phyloP scores from a whole-genome alignment of 1,139 yeast species.

The Yamadazyma kanchanaburiensis region DNA sequence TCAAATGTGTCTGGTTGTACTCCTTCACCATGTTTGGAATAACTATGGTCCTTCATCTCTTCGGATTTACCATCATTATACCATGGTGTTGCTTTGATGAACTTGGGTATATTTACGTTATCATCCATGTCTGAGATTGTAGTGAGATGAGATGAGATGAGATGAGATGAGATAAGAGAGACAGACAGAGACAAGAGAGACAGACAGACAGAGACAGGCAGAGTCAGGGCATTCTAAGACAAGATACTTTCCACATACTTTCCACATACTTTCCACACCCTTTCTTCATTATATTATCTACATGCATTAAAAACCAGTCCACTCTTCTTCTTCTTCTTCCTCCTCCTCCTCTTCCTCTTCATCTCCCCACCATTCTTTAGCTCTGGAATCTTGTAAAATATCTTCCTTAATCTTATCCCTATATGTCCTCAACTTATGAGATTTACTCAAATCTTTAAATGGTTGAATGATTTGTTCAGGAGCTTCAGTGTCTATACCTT shows the following conservation, averaged over 20 bases:
- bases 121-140: too few relatives aligned
- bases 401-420: conserved; percentile 65
- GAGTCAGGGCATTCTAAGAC: too few relatives aligned
- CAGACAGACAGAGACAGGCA: too few relatives aligned
- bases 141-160: too few relatives aligned
- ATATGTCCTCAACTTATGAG: conserved; percentile 58
- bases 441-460: conserved; percentile 48
- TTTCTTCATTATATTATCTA: too few relatives aligned
- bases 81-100: conserved; percentile 12
- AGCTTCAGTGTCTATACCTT: conserved; percentile 48
- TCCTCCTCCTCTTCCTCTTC: conserved; percentile 22
- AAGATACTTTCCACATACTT: too few relatives aligned
- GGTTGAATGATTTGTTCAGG: conserved; percentile 54
- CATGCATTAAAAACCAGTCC: conserved; percentile 27
- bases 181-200: too few relatives aligned
- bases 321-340: conserved; percentile 23
- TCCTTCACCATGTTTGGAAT: conserved; percentile 11
- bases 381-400: conserved; percentile 60
- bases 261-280: too few relatives aligned
- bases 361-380: conserved; percentile 62
- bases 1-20: conserved; percentile 47
- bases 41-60: conserved; percentile 30
- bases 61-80: conserved; percentile 13
- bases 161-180: too few relatives aligned
- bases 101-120: conserved; percentile 18